Evolutionary conservation across 176 grass and related monocot genomes (phyloP).

Genomic region (Saccharum officinarum): DNA sequence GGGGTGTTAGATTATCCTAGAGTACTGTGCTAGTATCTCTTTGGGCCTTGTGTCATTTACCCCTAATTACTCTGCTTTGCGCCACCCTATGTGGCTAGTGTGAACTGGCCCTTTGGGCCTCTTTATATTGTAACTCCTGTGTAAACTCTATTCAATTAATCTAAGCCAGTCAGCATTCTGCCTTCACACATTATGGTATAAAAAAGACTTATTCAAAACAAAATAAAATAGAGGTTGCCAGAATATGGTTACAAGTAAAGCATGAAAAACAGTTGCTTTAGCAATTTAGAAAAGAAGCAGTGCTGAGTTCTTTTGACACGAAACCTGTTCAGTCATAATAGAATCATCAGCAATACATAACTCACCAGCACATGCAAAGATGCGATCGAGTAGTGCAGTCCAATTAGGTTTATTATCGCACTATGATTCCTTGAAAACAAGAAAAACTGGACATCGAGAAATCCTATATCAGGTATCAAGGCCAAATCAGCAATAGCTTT

Average conservation of each 20-base stretch:
- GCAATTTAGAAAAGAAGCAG: conserved; percentile 2
- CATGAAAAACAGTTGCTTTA: background rate
- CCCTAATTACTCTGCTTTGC: no score
- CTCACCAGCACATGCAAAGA: conserved; percentile 58
- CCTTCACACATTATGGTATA: background rate
- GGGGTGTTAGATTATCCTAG: no score
- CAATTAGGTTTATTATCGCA: conserved; percentile 63
- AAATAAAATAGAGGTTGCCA: background rate
- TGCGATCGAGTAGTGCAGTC: conserved; percentile 63
- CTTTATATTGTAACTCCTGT: no score
- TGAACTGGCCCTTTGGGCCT: no score
- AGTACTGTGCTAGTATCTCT: no score
- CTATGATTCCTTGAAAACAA: conserved; percentile 57
- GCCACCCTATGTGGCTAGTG: no score
- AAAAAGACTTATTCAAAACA: background rate
- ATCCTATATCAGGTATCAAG: conserved; percentile 48
- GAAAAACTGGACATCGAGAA: conserved; percentile 62
- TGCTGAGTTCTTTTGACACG: background rate
- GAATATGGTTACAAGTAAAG: conserved; percentile 8
- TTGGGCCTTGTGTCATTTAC: no score
- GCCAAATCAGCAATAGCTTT: conserved; percentile 59
- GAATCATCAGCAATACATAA: conserved; percentile 4
- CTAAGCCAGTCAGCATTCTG: no score
- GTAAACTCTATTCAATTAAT: no score
- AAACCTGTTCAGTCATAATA: background rate